These are phyloP conservation scores for Lichenothelia convexa DNA, from an alignment of 495 filamentous ascomycete species.

Conservation along the genomic window DNA sequence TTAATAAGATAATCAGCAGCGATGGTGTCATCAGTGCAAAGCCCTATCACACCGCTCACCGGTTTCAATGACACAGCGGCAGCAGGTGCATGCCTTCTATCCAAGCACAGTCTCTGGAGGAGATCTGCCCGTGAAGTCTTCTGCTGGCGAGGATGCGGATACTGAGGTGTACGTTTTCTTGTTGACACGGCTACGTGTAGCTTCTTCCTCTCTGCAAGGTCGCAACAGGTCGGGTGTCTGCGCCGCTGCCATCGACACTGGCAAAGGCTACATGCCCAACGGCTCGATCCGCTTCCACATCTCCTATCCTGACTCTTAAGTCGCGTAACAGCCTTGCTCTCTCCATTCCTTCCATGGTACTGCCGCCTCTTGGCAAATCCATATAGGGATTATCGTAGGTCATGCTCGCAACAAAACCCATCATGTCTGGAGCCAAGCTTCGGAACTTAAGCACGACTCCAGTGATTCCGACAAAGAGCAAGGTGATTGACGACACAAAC, in stretches of 20 bases:
- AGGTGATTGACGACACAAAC: slow-evolving; percentile 3
- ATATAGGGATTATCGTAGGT: slow-evolving; percentile 14
- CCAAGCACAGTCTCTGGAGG: too few species aligned
- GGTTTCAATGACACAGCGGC: too few species aligned
- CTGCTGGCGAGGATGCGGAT: neutral
- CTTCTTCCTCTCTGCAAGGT: neutral
- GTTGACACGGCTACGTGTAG: too few species aligned
- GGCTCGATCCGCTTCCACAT: slow-evolving; percentile 7
- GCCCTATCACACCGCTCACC: too few species aligned
- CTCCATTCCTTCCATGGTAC: slow-evolving; percentile 10
- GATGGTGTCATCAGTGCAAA: too few species aligned
- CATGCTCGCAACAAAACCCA: slow-evolving; percentile 13
- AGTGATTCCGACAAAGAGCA: slow-evolving; percentile 5
- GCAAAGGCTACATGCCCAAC: slow-evolving; percentile 13
- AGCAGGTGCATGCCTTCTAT: too few species aligned
- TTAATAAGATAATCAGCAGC: too few species aligned
- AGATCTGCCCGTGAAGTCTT: neutral
- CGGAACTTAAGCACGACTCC: slow-evolving; percentile 6
- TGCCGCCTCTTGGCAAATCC: slow-evolving; percentile 6
- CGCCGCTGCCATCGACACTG: neutral
- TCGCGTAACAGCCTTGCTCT: slow-evolving; percentile 9
- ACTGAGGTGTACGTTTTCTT: neutral
- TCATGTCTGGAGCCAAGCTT: slow-evolving; percentile 10
- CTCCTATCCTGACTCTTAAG: slow-evolving; percentile 9
- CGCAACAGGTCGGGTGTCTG: neutral